These are phyloP conservation scores for Leucogyrophana mollusca DNA, from an alignment of 768 basidiomycete species.

Conservation along the genomic window DNA sequence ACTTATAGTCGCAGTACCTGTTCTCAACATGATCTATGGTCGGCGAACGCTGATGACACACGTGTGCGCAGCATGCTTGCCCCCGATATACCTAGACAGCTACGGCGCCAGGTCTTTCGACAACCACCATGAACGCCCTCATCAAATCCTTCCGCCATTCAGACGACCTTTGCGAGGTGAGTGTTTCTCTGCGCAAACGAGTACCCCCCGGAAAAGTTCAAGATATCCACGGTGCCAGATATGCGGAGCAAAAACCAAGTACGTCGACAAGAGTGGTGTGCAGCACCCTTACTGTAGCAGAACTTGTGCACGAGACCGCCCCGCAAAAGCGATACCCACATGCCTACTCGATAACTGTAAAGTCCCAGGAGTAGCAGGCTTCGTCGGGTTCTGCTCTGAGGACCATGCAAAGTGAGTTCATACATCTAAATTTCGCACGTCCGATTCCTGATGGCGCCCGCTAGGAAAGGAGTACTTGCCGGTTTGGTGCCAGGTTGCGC, in stretches of 20 bases:
- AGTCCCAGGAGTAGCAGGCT: constrained; percentile 46
- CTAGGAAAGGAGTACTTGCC: constrained; percentile 51
- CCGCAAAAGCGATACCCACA: constrained; percentile 34
- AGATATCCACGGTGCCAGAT: constrained; percentile 32
- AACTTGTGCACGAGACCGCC: constrained; percentile 52
- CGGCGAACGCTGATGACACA: no score
- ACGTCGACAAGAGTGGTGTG: constrained; percentile 53
- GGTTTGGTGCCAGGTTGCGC: constrained; percentile 50
- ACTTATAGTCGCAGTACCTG: no score
- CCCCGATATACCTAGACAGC: no score
- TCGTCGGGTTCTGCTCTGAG: constrained; percentile 57
- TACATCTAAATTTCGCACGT: background rate
- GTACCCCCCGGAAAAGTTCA: background rate
- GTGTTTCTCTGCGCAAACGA: background rate
- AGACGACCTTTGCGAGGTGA: constrained; percentile 26
- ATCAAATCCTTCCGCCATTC: constrained; percentile 11
- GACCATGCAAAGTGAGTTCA: constrained; percentile 52
- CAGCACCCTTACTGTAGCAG: constrained; percentile 61
- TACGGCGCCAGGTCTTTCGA: background rate
- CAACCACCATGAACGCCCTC: constrained; percentile 6
- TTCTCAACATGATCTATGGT: no score
- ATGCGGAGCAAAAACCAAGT: constrained; percentile 61
- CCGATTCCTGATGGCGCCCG: background rate
- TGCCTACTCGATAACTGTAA: constrained; percentile 54
- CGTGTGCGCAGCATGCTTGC: no score